Evolutionary conservation across 805 yeast species (phyloP).

Genomic region (Saccharomycopsis malanga): DNA sequence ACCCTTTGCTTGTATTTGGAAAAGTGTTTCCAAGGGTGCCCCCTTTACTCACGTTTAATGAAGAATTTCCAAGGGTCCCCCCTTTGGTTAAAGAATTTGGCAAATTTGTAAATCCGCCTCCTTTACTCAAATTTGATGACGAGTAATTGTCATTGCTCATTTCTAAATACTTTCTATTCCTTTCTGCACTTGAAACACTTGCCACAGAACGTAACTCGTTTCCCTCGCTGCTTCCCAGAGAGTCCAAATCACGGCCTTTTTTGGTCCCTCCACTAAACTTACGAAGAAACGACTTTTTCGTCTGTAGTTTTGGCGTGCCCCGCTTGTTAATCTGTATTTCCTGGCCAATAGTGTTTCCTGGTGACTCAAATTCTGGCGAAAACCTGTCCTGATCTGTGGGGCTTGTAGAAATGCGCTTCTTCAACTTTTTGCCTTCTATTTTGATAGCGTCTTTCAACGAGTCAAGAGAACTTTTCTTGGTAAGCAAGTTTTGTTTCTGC

Average conservation of each 20-base stretch:
- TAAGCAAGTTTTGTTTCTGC: conserved; percentile 11
- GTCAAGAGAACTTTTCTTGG: conserved; percentile 15
- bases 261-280: conserved; percentile 16
- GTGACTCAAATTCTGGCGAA: conserved; percentile 3
- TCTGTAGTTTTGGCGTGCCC: conserved; percentile 6
- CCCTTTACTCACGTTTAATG: too few species aligned
- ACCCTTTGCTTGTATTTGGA: background rate
- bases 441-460: conserved; percentile 18
- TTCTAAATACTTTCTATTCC: background rate
- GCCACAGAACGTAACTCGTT: conserved; percentile 6
- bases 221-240: too few species aligned
- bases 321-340: conserved; percentile 17
- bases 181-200: conserved; percentile 7
- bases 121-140: conserved; percentile 8
- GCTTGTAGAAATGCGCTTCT: conserved; percentile 6
- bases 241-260: too few species aligned
- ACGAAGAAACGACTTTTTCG: conserved; percentile 20
- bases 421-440: conserved; percentile 16
- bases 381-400: background rate
- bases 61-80: too few species aligned
- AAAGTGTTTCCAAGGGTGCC: conserved; percentile 7
- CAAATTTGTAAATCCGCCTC: too few species aligned
- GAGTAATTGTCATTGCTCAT: conserved; percentile 13
- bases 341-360: conserved; percentile 15
- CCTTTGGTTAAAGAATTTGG: too few species aligned